Evolutionary conservation across 1,139 yeast species (phyloP).

Genomic region (Saccharomyces hybrid): DNA sequence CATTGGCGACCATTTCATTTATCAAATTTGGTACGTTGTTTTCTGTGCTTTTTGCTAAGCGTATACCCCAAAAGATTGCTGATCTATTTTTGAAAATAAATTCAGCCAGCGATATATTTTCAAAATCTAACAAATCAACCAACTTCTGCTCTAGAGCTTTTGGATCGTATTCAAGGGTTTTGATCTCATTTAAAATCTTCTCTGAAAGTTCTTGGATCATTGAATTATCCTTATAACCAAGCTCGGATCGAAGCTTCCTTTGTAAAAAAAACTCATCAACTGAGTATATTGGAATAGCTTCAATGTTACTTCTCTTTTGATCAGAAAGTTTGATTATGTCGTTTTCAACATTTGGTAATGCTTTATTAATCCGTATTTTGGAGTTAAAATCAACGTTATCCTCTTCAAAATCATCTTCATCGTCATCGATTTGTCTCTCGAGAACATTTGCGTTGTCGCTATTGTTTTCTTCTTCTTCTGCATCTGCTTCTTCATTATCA

Average conservation of each 20-base stretch:
- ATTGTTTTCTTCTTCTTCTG: constrained; percentile 26
- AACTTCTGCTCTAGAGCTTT: constrained; percentile 47
- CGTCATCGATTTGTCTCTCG: constrained; percentile 24
- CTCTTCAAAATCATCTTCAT: constrained; percentile 18
- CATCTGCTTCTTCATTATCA: constrained; percentile 29
- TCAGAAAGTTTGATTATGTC: constrained; percentile 6
- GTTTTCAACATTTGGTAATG: constrained; percentile 12
- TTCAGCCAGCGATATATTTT: constrained; percentile 43
- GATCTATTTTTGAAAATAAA: constrained; percentile 45
- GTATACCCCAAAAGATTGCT: constrained; percentile 48
- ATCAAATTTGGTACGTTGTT: constrained; percentile 32
- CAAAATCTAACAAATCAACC: constrained; percentile 45
- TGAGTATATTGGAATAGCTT: constrained; percentile 26
- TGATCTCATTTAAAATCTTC: neutral
- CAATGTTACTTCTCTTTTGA: constrained; percentile 7
- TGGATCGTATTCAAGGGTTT: constrained; percentile 19
- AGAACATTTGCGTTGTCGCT: constrained; percentile 26
- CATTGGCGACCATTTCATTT: constrained; percentile 31
- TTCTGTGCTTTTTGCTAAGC: constrained; percentile 36
- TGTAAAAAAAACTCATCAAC: constrained; percentile 51
- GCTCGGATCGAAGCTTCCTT: constrained; percentile 27
- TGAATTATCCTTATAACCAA: neutral
- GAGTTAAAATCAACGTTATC: neutral
- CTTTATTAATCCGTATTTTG: constrained; percentile 5
- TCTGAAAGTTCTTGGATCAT: neutral